Base-by-base conservation (phyloP, 257 asterid species). In the Sherardia arvensis region DNA sequence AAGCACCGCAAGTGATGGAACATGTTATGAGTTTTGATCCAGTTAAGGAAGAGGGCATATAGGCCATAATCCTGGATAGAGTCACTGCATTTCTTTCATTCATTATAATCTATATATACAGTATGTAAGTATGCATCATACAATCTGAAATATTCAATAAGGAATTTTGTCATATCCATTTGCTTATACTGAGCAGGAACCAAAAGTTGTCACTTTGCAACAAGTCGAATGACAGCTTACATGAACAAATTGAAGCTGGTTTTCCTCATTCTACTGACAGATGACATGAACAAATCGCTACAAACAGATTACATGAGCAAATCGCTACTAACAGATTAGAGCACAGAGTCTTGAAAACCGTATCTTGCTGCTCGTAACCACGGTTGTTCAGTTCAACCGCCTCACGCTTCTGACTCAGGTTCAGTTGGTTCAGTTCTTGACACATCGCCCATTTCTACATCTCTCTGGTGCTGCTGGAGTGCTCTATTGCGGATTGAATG, bases 1-100 rank as follows among this genome's bases (percentile, higher is more conserved):
- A 93, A 87, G 67, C 77, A 83, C 68, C 80, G 66, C 66, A 84
- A 85, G 69, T 59, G 75, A 36, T 74, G 43, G 22, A 43, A 4
- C 15, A 55, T 38, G 40, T 33, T 33, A n/a, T 10, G 59, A 26
- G 20, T 63, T 27, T 63, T 22, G 57, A 8, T 63, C 7, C 60
- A 8, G 26, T 12, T 12, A 12, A 45, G 20, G 21, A 17, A 21
- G 22, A 26, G 18, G 22, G 38, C 40, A 22, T 45, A 26, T 45
- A 47, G 23, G 40, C 20, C 23, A 59, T 26, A 59, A 27, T 33
- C 51, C 27, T 6, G 2, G 6, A 27, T 14, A 27, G 34, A 2
- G n/a, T n/a, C n/a, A n/a, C n/a, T n/a, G n/a, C 25, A 22, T 53
- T 30, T 10, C 23, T 17, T 25, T 38, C 17, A 20, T 64, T 59